These are phyloP conservation scores for Artemisia argyi DNA, from an alignment of 129 eudicot genomes.

Conservation along the genomic window DNA sequence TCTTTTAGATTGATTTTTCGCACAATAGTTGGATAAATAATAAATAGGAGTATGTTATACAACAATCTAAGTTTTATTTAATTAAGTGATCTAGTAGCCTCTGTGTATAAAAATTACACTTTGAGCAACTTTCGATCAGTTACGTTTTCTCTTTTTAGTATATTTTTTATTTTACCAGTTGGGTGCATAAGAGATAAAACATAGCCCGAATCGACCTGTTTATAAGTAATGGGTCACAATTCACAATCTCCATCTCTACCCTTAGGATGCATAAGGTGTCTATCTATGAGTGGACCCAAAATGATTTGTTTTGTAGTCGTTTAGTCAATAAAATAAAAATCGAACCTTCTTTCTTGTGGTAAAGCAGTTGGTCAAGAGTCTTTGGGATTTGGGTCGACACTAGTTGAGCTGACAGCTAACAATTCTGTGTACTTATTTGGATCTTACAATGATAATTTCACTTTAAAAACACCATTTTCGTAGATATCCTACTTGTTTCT, in stretches of 20 bases:
- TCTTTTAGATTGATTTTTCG: neutral
- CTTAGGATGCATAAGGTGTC: neutral
- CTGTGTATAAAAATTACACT: neutral
- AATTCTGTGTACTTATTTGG: neutral
- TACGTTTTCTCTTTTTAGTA: neutral
- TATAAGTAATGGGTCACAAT: neutral
- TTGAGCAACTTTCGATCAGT: neutral
- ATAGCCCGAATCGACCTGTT: neutral
- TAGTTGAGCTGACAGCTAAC: neutral
- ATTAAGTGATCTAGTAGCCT: neutral
- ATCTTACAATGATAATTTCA: neutral
- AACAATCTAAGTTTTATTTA: neutral
- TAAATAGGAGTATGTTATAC: neutral
- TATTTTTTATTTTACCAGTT: neutral
- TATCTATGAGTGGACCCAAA: neutral
- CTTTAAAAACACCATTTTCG: neutral
- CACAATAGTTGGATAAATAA: neutral
- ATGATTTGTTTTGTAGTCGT: neutral
- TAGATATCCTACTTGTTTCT: neutral
- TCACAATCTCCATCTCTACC: neutral
- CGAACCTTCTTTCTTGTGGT: neutral
- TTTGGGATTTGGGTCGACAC: neutral
- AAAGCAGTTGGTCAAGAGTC: too few species aligned
- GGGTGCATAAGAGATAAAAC: neutral
- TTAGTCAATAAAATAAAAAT: neutral